Conservation (phyloP, 2,329 filamentous ascomycete species). For the Trichoderma sp. region DNA sequence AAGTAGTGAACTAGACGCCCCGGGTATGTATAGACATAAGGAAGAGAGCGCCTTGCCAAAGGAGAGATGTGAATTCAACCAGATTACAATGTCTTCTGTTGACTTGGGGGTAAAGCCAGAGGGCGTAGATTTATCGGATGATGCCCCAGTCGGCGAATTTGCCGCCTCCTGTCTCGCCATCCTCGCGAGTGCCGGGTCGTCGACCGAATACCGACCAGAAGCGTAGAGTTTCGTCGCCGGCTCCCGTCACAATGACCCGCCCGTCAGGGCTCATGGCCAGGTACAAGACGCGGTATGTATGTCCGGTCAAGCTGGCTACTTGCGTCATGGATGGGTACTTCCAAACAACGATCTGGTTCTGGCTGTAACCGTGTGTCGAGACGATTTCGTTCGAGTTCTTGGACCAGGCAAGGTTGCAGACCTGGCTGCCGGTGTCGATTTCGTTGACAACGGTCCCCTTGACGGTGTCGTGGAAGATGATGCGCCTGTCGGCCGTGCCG, state of each 20-base stretch:
- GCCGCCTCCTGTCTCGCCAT: conserved; percentile 61
- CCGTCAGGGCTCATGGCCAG: conserved; percentile 97
- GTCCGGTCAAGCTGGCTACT: conserved; percentile 90
- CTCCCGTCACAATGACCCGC: conserved; percentile 89
- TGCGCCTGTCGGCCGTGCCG: conserved; percentile 91
- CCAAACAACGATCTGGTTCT: conserved; percentile 99
- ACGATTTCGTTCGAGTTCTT: conserved; percentile 98
- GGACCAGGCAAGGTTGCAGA: conserved; percentile 98
- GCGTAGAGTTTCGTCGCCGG: conserved; percentile 90
- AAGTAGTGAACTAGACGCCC: conserved; percentile 15
- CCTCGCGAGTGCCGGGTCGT: conserved; percentile 71
- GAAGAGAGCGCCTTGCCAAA: conserved; percentile 18
- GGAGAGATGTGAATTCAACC: conserved; percentile 21
- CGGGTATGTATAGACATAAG: conserved; percentile 26
- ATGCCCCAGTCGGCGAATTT: conserved; percentile 78
- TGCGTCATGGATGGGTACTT: conserved; percentile 99
- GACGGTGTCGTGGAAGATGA: conserved; percentile 96
- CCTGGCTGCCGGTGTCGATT: conserved; percentile 94
- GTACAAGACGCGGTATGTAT: conserved; percentile 95
- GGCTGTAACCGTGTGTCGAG: conserved; percentile 93
- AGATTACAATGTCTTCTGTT: conserved; percentile 6
- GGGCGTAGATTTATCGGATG: conserved; percentile 59
- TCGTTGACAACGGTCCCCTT: conserved; percentile 81
- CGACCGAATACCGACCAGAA: conserved; percentile 97
- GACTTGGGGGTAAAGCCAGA: not conserved